phyloP scores from a whole-genome alignment of 1,284 basidiomycete genomes.

The Ustilago nuda region DNA sequence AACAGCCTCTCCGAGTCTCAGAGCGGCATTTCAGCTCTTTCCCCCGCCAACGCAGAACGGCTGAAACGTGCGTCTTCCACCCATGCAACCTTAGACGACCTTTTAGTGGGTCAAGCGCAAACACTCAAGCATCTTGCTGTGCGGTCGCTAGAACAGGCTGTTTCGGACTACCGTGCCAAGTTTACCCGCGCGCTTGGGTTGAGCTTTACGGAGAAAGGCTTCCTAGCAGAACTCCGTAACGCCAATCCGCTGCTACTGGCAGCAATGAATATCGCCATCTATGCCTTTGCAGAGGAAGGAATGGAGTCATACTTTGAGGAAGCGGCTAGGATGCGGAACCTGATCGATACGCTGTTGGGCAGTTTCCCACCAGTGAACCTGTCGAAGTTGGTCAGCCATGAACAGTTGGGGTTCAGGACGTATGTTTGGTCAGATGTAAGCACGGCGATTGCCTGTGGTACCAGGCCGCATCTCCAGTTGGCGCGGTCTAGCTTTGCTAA shows the following conservation, averaged over 20 bases:
- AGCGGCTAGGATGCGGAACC: constrained; percentile 23
- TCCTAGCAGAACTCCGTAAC: constrained; percentile 20
- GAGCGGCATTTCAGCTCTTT: constrained; percentile 9
- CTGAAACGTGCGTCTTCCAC: constrained; percentile 23
- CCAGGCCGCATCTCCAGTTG: constrained; percentile 37
- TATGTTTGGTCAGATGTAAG: constrained; percentile 42
- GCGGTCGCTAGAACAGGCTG: constrained; percentile 34
- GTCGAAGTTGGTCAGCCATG: constrained; percentile 26
- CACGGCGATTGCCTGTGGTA: constrained; percentile 39
- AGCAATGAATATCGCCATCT: constrained; percentile 44
- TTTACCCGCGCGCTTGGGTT: constrained; percentile 24
- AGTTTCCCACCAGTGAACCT: constrained; percentile 36
- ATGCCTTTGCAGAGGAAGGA: constrained; percentile 43
- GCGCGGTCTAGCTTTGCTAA: constrained; percentile 19
- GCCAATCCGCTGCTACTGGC: constrained; percentile 40
- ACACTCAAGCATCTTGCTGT: constrained; percentile 39
- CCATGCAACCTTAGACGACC: constrained; percentile 40
- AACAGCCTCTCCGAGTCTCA: constrained; percentile 21
- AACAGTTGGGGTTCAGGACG: constrained; percentile 37
- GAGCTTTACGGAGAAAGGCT: constrained; percentile 40
- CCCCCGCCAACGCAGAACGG: constrained; percentile 38
- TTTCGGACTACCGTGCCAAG: constrained; percentile 32
- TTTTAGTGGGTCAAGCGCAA: constrained; percentile 42
- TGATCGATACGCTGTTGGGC: constrained; percentile 35
- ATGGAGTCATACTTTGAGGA: constrained; percentile 44